A percentile compares a stretch with the other conserved stretches of the same genome.
phyloP scores from a whole-genome alignment of 176 grass and related monocot genomes.

The bread wheat (Triticum aestivum) region IWGSC_CS_RefSeq_v2.1 NC_057805.1:22487105-22487604 shows the following conservation, averaged over 20 bases:
- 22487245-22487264: conserved; percentile 12
- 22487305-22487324: conserved; percentile 11
- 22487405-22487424: background rate
- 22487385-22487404: background rate
- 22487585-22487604: conserved; percentile 13
- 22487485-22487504: conserved; percentile 79
- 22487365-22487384: background rate
- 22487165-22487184: conserved; percentile 71
- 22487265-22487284: conserved; percentile 1
- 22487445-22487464: background rate
- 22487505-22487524: conserved; percentile 60
- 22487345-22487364: background rate
- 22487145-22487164: conserved; percentile 94
- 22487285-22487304: background rate
- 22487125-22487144: conserved; percentile 86
- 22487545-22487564: conserved; percentile 42
- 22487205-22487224: conserved; percentile 84
- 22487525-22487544: conserved; percentile 64
- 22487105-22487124: conserved; percentile 81
- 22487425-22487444: background rate
- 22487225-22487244: conserved; percentile 59
- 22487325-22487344: background rate
- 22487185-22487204: conserved; percentile 84
- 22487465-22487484: conserved; percentile 47
- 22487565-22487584: conserved; percentile 34